Base-by-base conservation (phyloP, 345 rosid species). In the Erodium maritimum region DNA sequence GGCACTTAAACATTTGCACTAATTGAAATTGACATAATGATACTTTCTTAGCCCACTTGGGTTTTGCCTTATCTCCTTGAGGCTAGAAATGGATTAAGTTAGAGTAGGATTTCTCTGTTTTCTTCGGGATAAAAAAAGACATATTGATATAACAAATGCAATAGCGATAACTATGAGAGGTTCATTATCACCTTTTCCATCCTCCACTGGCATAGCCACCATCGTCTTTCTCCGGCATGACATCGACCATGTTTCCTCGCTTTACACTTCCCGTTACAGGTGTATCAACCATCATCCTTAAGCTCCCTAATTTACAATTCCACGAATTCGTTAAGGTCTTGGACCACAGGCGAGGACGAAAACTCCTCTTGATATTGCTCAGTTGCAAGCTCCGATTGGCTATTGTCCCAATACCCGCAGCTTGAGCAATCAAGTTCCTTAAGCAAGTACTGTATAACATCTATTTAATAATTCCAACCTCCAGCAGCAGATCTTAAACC, bases 251-350 rank as follows among this genome's bases (percentile, higher is more conserved):
- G 0, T 71, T 68, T 16, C 77, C 77, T 37, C 62, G 73, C 52
- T 76, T 84, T 17, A 42, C 48, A 12, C 48, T 42, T 42, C 74
- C 91, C 0, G 74, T 56, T 5, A 86, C 65, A 34, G 75, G 68
- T 3, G 88, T 71, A 83, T 87, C 96, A 19, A 85, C 83, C 97
- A 90, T 90, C 95, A 90, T 87, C 67, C 65, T 90, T 33, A 58
- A 21, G 45, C 64, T 63, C 50, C 57, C 55, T 60, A 71, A 62
- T 21, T 69, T 64, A 53, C 67, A 56, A 23, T 69, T 69, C 77
- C 77, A 68, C 54, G 33, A 61, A 65, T 25, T 71, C 51, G 57
- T 66, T 54, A 73, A 33, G 58, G 9, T n/a, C 54, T n/a, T 51
- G 19, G 21, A n/a, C 21, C 72, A 62, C 57, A 64, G 62, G 65